Conservation (phyloP, 805 yeast genomes). For the Lachancea kluyveri region DNA sequence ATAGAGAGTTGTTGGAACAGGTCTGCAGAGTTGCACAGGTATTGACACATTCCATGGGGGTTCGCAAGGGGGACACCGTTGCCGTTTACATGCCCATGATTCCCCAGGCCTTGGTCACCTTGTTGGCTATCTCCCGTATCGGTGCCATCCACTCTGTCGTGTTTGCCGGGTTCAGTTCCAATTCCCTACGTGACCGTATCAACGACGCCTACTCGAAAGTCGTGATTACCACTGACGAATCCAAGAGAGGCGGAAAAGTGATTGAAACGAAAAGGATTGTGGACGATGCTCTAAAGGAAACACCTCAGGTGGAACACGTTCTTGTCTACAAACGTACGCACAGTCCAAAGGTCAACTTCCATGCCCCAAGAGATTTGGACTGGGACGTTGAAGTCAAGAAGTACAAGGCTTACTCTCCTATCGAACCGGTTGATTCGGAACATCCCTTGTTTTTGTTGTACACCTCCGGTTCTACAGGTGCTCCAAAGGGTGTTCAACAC, state of each 20-base stretch:
- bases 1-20: conserved; percentile 62
- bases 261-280: conserved; percentile 90
- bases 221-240: conserved; percentile 92
- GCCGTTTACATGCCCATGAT: conserved; percentile 98
- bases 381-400: conserved; percentile 68
- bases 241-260: conserved; percentile 91
- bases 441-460: conserved; percentile 76
- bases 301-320: conserved; percentile 64
- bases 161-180: conserved; percentile 94
- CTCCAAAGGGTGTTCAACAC: conserved; percentile 84
- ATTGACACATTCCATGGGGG: conserved; percentile 53
- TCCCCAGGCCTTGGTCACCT: conserved; percentile 91
- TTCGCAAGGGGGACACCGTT: conserved; percentile 77
- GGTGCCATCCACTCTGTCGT: conserved; percentile 97
- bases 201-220: conserved; percentile 80
- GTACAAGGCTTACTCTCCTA: conserved; percentile 64
- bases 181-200: conserved; percentile 87
- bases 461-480: conserved; percentile 85
- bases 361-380: conserved; percentile 54
- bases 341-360: conserved; percentile 39
- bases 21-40: conserved; percentile 70
- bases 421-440: conserved; percentile 70
- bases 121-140: conserved; percentile 85
- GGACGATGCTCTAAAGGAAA: conserved; percentile 73
- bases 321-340: conserved; percentile 73